These are phyloP conservation scores for Termitomyces titanicus DNA, from an alignment of 768 basidiomycete genomes.

Conservation along the genomic window DNA sequence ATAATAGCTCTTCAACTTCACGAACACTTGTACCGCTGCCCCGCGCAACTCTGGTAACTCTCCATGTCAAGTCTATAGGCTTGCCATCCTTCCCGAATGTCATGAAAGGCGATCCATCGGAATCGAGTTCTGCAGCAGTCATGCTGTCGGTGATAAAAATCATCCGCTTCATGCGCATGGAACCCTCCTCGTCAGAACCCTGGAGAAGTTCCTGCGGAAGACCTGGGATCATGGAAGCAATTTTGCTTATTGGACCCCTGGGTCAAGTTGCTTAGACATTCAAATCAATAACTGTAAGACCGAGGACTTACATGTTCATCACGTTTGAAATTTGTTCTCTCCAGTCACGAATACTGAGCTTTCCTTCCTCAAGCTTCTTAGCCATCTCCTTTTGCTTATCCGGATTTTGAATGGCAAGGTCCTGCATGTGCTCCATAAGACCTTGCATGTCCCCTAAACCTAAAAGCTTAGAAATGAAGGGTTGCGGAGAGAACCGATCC, in stretches of 20 bases:
- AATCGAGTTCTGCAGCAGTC: slow-evolving; percentile 91
- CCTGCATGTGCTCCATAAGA: slow-evolving; percentile 98
- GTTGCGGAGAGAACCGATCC: slow-evolving; percentile 92
- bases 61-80: slow-evolving; percentile 83
- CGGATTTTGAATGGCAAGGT: slow-evolving; percentile 87
- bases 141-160: slow-evolving; percentile 99
- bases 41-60: slow-evolving; percentile 84
- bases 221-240: slow-evolving; percentile 98
- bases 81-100: slow-evolving; percentile 79
- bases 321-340: slow-evolving; percentile 95
- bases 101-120: slow-evolving; percentile 91
- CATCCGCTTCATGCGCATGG: slow-evolving; percentile 91
- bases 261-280: slow-evolving; percentile 3
- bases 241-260: slow-evolving; percentile 98
- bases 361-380: slow-evolving; percentile 96
- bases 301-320: slow-evolving; percentile 85
- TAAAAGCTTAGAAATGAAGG: slow-evolving; percentile 94
- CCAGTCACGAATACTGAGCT: slow-evolving; percentile 96
- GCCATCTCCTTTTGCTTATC: slow-evolving; percentile 98
- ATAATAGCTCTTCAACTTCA: slow-evolving; percentile 96
- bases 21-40: slow-evolving; percentile 94
- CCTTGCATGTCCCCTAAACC: slow-evolving; percentile 97
- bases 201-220: slow-evolving; percentile 88
- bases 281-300: slow-evolving; percentile 3
- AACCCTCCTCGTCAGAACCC: slow-evolving; percentile 92